Evolutionary conservation across 2,329 filamentous ascomycete species (phyloP).

Genomic region (Stromatinia cepivora): DNA sequence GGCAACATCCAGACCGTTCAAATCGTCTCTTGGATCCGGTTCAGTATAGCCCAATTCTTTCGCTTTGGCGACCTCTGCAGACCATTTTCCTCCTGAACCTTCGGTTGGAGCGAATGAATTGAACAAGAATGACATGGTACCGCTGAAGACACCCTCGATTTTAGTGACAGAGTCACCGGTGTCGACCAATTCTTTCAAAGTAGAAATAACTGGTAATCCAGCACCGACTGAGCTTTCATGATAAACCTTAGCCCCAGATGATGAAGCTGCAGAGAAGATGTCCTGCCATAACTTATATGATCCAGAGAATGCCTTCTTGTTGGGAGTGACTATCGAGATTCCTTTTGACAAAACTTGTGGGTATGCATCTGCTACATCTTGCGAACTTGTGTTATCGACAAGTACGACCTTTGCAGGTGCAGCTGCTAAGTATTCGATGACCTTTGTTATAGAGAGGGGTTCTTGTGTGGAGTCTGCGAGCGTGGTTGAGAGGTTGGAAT

Average conservation of each 20-base stretch:
- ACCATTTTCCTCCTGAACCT: conserved; percentile 78
- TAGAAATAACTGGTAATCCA: conserved; percentile 89
- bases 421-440: conserved; percentile 74
- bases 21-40: conserved; percentile 80
- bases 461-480: conserved; percentile 64
- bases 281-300: conserved; percentile 79
- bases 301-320: conserved; percentile 96
- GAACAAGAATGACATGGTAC: conserved; percentile 97
- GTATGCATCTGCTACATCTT: conserved; percentile 80
- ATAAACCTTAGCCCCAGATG: conserved; percentile 78
- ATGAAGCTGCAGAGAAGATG: conserved; percentile 74
- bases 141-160: conserved; percentile 96
- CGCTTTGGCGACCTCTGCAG: conserved; percentile 85
- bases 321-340: conserved; percentile 90
- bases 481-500: conserved; percentile 60
- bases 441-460: conserved; percentile 66
- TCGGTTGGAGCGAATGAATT: conserved; percentile 89
- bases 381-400: conserved; percentile 94
- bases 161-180: conserved; percentile 89
- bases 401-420: conserved; percentile 79
- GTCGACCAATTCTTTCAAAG: conserved; percentile 88
- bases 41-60: conserved; percentile 93
- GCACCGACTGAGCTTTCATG: conserved; percentile 95
- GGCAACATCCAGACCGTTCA: conserved; percentile 89
- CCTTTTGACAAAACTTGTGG: conserved; percentile 77